Base-by-base conservation (phyloP, 2,329 filamentous ascomycete species). In the Cadophora sp. region DNA sequence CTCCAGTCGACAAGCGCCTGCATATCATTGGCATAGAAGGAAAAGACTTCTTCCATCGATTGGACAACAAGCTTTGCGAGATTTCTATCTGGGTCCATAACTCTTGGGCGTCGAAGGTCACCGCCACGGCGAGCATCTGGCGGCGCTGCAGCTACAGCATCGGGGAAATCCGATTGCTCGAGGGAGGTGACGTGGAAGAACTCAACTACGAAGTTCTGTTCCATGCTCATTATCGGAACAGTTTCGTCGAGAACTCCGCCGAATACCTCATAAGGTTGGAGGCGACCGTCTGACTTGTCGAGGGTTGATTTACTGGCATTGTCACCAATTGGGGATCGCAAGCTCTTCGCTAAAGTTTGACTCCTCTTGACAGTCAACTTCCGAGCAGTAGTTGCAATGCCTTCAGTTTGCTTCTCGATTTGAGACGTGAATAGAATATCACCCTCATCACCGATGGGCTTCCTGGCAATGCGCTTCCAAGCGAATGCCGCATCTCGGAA, bases 131-230 rank as follows among this genome's bases (percentile, higher is more conserved):
- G 88, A 46, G 90, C 85, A 51, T 89, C 86, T 7, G 94, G 93
- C 27, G 86, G 81, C 1, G 84, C 84, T 1, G 87, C 85, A 24
- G 86, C 84, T 22, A 97, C 91, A 2, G 91, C 86, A 72, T 98
- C 96, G 1, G 91, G 86, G 77, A 97, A 98, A 77, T 97, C 94
- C 19, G 87, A 81, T 43, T 89, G 90, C 75, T 94, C 91, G 31
- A 95, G 84, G 1, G 93, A 97, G n/a, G 91, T 92, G 29, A 96
- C 89, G 75, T 98, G 95, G 85, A 98, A 98, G 79, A 97, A 96
- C 74, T 97, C 93, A n/a, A 97, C 90, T 60, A 97, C 85, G 77
- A 98, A 99, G 77, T 97, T 98, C 79, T 99, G 95, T 80, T 99
- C 96, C 79, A 95, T 94, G 73, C 93, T 90, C 68, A 97, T 89